Percentiles rank a stretch among this genome's conserved stretches.
Evolutionary conservation across 225 moss, liverwort and hornwort species (phyloP).

Genomic region (Lunularia cruciata): DNA sequence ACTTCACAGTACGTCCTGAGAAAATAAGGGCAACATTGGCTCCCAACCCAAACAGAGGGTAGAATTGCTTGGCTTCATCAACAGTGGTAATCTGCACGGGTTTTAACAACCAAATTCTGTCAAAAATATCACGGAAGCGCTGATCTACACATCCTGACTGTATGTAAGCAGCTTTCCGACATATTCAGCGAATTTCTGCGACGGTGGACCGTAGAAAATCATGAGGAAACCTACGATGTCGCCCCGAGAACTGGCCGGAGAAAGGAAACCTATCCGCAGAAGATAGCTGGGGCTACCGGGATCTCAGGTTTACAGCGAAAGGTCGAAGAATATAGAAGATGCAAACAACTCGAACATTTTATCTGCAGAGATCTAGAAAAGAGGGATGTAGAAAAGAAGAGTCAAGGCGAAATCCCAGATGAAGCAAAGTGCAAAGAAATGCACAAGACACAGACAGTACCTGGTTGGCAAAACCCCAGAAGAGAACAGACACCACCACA

Average conservation of each 20-base stretch:
- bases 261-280: too few relatives aligned
- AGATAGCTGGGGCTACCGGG: too few relatives aligned
- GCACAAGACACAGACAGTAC: constrained; percentile 31
- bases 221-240: too few relatives aligned
- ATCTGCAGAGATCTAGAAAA: not conserved
- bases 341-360: too few relatives aligned
- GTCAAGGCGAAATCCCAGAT: not conserved
- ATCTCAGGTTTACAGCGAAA: too few relatives aligned
- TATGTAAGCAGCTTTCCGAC: too few relatives aligned
- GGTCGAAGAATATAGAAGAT: too few relatives aligned
- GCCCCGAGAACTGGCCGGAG: not conserved
- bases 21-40: constrained; percentile 98
- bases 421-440: not conserved
- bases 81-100: constrained; percentile 85
- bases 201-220: too few relatives aligned
- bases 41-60: constrained; percentile 91
- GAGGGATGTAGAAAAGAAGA: not conserved
- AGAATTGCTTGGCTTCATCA: constrained; percentile 98
- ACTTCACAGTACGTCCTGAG: constrained; percentile 95
- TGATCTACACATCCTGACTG: too few relatives aligned
- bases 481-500: constrained; percentile 97
- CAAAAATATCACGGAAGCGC: too few relatives aligned
- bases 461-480: constrained; percentile 99
- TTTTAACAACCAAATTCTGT: not conserved
- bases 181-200: not conserved